Conservation (phyloP, 163 green algal species). For the Scenedesmus sp. region DNA sequence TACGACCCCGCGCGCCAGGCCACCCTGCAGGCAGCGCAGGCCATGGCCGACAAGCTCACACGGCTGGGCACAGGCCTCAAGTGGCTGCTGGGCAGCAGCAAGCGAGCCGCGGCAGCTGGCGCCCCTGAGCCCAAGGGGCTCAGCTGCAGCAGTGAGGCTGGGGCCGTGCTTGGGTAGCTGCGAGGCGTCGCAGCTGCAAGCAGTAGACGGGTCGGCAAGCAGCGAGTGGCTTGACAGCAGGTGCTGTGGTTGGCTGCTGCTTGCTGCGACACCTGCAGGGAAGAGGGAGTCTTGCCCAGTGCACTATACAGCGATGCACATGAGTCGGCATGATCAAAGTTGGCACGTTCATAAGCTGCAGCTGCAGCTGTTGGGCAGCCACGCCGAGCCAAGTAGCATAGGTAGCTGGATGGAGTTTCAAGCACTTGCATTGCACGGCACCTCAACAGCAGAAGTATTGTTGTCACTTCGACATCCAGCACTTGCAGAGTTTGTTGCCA, state of each 20-base stretch:
- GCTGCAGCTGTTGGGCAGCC: neutral
- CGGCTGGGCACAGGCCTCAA: constrained; percentile 3
- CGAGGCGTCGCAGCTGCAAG: constrained; percentile 5
- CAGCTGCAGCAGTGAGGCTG: neutral
- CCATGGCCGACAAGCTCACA: constrained; percentile 11
- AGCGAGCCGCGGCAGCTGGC: neutral
- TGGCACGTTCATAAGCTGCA: neutral
- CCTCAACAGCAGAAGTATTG: neutral
- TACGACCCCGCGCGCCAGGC: neutral
- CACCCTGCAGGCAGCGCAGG: neutral
- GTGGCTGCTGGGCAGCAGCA: neutral
- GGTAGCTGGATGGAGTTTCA: neutral
- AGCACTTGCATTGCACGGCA: neutral
- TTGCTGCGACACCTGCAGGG: neutral
- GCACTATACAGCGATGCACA: neutral
- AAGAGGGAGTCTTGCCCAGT: neutral
- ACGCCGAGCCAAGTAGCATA: neutral
- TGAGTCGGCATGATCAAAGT: neutral
- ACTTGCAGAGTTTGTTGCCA: neutral
- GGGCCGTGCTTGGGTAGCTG: neutral
- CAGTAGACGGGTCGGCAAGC: neutral
- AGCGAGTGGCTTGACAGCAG: neutral
- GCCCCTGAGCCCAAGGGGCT: neutral
- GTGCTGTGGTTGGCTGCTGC: neutral
- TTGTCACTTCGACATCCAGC: too few relatives aligned